Base-by-base conservation (phyloP, 164 flowering plant genomes). In the Pachysandra terminalis region DNA sequence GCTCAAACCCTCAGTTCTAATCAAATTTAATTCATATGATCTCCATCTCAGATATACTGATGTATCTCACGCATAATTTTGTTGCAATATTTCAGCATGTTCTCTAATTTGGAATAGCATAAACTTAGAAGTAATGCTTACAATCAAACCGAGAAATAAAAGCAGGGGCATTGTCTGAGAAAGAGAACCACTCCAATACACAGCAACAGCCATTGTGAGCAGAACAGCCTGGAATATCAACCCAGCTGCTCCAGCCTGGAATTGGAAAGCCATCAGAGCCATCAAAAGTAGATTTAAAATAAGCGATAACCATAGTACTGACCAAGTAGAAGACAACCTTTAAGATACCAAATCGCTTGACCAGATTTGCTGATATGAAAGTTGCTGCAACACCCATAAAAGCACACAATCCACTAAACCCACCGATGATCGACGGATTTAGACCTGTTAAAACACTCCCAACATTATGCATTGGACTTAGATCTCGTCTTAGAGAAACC, bases 361-460 rank as follows among this genome's bases (percentile, higher is more conserved):
- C 93, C 68, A 96, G 70, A 60, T 64, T 70, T 77, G 99, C 88
- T 61, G 98, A 96, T 60, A 91, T 71, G 71, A 93, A 96, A 57
- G 99, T 96, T 56, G 98, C 99, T 73, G 90, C 88, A 65, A 96
- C 90, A 49, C 99, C 99, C 97, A 96, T 90, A 74, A 90, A 87
- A 74, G 98, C 96, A 81, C 98, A 96, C 73, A 93, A 74, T 72
- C 98, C 97, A 83, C 96, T 90, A 67, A 96, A 93, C 19, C 86
- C 95, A 16, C 98, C 99, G 77, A 93, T 84, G 19, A 96, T 74
- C 26, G 96, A 87, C 61, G 99, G 95, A 79, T 86, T 87, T 48
- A 96, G 67, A 75, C 97, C 98, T 93, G 90, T 68, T n/a, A 64
- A n/a, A 70, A 74, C 17, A 65, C 0, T 23, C 65, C 14, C 57